Evolutionary conservation across 1,284 basidiomycete species (phyloP).

Genomic region (Rhodotorula sp.): DNA sequence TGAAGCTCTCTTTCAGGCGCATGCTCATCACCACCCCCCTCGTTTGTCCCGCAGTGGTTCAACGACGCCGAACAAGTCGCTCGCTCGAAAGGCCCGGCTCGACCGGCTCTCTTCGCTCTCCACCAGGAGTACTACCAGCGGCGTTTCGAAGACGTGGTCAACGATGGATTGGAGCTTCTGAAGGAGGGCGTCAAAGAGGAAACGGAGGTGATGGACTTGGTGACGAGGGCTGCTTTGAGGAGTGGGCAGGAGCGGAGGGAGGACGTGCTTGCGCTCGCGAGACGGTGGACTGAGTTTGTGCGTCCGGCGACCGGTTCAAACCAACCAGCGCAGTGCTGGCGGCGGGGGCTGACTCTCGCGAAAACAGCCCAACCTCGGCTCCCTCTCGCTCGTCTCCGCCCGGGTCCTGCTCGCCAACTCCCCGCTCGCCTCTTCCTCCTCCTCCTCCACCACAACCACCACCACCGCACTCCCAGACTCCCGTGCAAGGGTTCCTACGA

Average conservation of each 20-base stretch:
- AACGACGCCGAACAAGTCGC: not conserved
- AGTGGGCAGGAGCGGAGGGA: not conserved
- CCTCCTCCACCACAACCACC: no score
- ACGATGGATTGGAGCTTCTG: not conserved
- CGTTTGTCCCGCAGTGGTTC: slow-evolving; percentile 8
- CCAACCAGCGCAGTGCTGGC: no score
- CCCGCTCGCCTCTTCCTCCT: no score
- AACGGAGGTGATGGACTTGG: slow-evolving; percentile 12
- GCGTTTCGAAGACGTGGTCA: not conserved
- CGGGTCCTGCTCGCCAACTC: slow-evolving; percentile 17
- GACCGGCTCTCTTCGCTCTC: slow-evolving; percentile 8
- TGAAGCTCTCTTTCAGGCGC: no score
- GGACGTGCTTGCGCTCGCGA: not conserved
- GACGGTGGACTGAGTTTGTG: slow-evolving; percentile 11
- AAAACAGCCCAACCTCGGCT: slow-evolving; percentile 15
- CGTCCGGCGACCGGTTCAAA: no score
- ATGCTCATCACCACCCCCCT: not conserved
- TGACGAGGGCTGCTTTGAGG: slow-evolving; percentile 1
- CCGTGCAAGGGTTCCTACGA: no score
- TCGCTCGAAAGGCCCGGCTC: slow-evolving; percentile 3
- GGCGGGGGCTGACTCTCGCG: not conserved
- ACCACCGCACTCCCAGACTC: not conserved
- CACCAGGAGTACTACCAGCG: slow-evolving; percentile 2
- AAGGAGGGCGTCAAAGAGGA: slow-evolving; percentile 3
- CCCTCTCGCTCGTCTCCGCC: slow-evolving; percentile 10